Conservation (phyloP, 495 filamentous ascomycete species). For the Talaromyces ruber region DNA sequence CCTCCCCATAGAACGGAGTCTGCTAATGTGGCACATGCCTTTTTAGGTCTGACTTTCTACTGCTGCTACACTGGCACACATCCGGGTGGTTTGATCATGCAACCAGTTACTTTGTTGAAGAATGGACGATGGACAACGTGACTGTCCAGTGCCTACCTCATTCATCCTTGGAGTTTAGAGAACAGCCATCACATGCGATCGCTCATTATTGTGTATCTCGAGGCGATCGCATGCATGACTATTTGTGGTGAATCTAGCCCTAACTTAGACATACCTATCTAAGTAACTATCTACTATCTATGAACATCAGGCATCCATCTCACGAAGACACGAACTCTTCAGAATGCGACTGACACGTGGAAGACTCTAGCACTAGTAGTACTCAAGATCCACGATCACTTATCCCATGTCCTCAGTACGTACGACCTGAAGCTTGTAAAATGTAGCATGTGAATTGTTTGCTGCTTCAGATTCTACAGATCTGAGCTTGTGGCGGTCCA, state of each 20-base stretch:
- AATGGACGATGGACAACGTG: background rate
- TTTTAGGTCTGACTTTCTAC: background rate
- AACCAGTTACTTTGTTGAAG: background rate
- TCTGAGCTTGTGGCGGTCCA: background rate
- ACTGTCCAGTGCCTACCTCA: background rate
- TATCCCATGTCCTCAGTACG: background rate
- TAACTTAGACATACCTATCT: background rate
- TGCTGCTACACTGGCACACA: too few species aligned
- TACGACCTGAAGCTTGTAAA: background rate
- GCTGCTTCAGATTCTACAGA: background rate
- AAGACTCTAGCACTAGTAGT: background rate
- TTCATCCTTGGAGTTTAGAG: background rate
- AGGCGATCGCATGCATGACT: background rate
- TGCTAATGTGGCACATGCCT: background rate
- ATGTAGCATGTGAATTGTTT: background rate
- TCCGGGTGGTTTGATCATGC: background rate
- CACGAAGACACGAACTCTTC: background rate
- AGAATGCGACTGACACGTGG: background rate
- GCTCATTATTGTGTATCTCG: too few species aligned
- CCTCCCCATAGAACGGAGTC: background rate
- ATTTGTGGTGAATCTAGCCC: background rate
- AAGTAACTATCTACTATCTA: too few species aligned
- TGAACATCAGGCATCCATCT: background rate
- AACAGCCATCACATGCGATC: too few species aligned
- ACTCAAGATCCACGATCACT: background rate